Evolutionary conservation across 176 grass and related monocot genomes (phyloP), one percentile per base, ranked within the genome.

Genomic region (Echinochloa phyllopogon): DNA sequence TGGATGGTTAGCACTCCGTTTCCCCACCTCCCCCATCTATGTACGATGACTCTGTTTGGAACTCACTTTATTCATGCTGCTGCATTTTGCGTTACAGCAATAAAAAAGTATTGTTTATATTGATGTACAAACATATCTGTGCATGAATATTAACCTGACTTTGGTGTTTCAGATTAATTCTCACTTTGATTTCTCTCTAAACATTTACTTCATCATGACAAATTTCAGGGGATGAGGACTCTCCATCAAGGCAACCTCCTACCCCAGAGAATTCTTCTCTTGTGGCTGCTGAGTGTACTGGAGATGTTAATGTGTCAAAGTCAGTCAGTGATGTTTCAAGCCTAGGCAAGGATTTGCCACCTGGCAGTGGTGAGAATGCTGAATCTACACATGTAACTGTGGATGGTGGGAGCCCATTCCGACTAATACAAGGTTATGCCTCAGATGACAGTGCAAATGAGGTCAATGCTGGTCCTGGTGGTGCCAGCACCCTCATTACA

Each of bases 401-500:
- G 23, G 89, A 89, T 81, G 85, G 79, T 86, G 72, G 55, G 39
- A 96, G 75, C 43, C 82, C 92, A 41, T 96, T 99, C 75, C 87
- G 39, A 51, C 48, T 96, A 85, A 81, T 99, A 85, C 91, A 96
- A 82, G 96, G 81, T 66, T 99, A 95, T 79, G 69, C 87, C 84
- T 94, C 90, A 5, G 89, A 96, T 89, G 90, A 88, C 23, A 88
- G 83, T 58, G 93, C 65, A 74, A 84, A 95, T 52, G 84, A 84
- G 63, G 57, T 83, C 2, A 23, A 51, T 84, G 69, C 77, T 71
- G 43, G 49, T 85, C 68, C 70, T 87, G 45, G 3, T 25, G 45
- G 3, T 73, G 47, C 83, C 27, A 69, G 63, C 79, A 86, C 67
- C 45, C 61, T 60, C 44, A 49, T 27, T 57, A 65, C 17, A 50